Conservation (phyloP, 345 rosid genomes). For the Leavenworthia alabamica region DNA sequence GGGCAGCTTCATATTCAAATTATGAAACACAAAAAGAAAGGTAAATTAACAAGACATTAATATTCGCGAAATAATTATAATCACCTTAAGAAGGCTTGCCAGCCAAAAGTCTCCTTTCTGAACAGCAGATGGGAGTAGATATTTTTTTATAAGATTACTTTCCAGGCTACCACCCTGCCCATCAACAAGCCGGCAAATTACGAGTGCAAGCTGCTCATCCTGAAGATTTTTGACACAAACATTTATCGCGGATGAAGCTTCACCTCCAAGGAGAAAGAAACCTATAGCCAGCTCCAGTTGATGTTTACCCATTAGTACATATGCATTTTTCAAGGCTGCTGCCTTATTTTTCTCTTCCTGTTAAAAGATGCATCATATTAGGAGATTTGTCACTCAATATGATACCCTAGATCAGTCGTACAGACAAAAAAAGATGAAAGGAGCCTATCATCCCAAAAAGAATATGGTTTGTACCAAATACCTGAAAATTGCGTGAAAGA, state of each 20-base stretch:
- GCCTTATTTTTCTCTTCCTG: conserved; percentile 93
- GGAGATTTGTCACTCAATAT: conserved; percentile 9
- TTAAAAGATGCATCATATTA: conserved; percentile 12
- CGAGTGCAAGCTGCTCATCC: conserved; percentile 90
- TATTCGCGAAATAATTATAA: conserved; percentile 26
- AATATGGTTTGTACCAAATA: conserved; percentile 28
- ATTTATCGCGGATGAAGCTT: conserved; percentile 71
- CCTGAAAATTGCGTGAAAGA: conserved; percentile 94
- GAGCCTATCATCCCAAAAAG: conserved; percentile 10
- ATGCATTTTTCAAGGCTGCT: conserved; percentile 93
- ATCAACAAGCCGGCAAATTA: conserved; percentile 81
- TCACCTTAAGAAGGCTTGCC: conserved; percentile 75
- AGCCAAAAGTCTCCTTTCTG: conserved; percentile 82
- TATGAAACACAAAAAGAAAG: too few species aligned
- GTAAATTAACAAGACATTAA: background rate
- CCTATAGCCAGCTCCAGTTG: conserved; percentile 84
- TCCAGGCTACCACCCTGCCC: conserved; percentile 70
- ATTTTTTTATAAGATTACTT: conserved; percentile 51
- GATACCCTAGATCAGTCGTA: conserved; percentile 3
- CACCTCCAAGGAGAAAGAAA: conserved; percentile 94
- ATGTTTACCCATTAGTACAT: conserved; percentile 90
- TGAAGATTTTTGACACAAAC: conserved; percentile 80
- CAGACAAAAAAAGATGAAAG: background rate
- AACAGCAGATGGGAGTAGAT: conserved; percentile 64
- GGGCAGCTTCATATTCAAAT: conserved; percentile 11